Percentiles rank a stretch among this genome's conserved stretches.
These are phyloP conservation scores for Petunia axillaris DNA, from an alignment of 257 asterid species.

Conservation along the genomic window DNA sequence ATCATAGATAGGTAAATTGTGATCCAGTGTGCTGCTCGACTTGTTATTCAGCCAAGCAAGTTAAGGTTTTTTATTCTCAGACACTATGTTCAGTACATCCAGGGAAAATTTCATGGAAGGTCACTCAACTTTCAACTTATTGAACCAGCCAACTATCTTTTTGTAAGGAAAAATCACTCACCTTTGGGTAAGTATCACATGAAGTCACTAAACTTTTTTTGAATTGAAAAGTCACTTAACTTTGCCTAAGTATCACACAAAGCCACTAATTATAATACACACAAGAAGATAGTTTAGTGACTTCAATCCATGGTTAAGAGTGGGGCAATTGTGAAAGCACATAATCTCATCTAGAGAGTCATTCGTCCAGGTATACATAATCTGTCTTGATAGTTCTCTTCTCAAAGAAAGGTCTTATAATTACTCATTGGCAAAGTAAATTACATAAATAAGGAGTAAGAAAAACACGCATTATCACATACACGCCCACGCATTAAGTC, in stretches of 20 bases:
- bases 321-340: not conserved
- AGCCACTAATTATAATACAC: too few relatives aligned
- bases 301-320: constrained; percentile 13
- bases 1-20: not conserved
- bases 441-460: not conserved
- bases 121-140: too few relatives aligned
- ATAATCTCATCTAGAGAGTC: constrained; percentile 10
- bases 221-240: too few relatives aligned
- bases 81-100: not conserved
- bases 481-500: not conserved
- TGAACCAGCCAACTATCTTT: too few relatives aligned
- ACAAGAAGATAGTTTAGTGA: too few relatives aligned
- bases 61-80: not conserved
- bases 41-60: not conserved
- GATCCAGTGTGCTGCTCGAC: not conserved
- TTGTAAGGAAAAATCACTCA: too few relatives aligned
- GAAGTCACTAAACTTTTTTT: too few relatives aligned
- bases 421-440: not conserved
- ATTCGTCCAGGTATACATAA: constrained; percentile 10
- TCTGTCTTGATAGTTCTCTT: not conserved
- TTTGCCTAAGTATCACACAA: too few relatives aligned
- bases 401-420: not conserved
- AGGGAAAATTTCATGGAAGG: not conserved
- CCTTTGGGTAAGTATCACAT: too few relatives aligned
- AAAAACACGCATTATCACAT: constrained; percentile 4